Conservation (phyloP, 495 filamentous ascomycete species). For the Friedmanniomyces endolithicus region DNA sequence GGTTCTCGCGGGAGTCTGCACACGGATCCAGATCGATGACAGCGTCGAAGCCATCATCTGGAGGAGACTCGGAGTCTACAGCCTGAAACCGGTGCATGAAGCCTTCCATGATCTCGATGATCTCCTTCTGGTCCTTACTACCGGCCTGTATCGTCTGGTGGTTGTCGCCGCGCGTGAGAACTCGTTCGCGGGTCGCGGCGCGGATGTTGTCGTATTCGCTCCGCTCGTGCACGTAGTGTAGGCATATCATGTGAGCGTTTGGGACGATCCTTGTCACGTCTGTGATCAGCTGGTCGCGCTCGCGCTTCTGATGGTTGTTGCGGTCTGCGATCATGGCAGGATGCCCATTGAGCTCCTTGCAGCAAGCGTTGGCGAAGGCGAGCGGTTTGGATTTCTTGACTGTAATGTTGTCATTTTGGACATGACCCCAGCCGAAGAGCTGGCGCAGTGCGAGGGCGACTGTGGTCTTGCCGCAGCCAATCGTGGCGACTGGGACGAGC, state of each 20-base stretch:
- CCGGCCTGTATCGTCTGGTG: conserved; percentile 94
- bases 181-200: conserved; percentile 61
- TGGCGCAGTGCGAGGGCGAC: conserved; percentile 68
- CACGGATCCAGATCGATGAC: conserved; percentile 76
- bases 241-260: conserved; percentile 65
- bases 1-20: conserved; percentile 65
- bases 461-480: conserved; percentile 96
- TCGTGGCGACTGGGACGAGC: conserved; percentile 74
- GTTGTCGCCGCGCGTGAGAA: conserved; percentile 80
- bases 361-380: conserved; percentile 56
- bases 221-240: conserved; percentile 78
- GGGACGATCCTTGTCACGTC: conserved; percentile 52
- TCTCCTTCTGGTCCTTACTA: conserved; percentile 49
- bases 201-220: conserved; percentile 49
- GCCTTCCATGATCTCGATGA: conserved; percentile 86
- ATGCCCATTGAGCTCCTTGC: conserved; percentile 42
- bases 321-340: conserved; percentile 81
- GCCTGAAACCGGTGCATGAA: conserved; percentile 80
- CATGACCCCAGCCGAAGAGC: conserved; percentile 84
- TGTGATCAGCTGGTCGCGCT: conserved; percentile 72
- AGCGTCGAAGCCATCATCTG: conserved; percentile 67
- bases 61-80: conserved; percentile 45
- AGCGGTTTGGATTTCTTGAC: conserved; percentile 57
- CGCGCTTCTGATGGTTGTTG: conserved; percentile 83
- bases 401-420: conserved; percentile 95